Conservation (phyloP, 176 grass and related monocot genomes). For the Eremochloa ophiuroides region DNA sequence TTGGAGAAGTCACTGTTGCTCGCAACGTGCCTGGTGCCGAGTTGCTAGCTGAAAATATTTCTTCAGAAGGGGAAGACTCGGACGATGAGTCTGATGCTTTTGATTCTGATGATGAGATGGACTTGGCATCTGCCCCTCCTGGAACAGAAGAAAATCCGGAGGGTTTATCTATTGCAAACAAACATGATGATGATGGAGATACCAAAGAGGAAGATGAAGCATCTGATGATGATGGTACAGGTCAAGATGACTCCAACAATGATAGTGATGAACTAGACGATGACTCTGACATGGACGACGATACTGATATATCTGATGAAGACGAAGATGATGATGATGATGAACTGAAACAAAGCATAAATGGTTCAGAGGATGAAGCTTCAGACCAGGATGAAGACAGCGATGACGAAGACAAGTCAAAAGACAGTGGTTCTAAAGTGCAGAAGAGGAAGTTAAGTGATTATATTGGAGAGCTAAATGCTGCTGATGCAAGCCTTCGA, state of each 20-base stretch:
- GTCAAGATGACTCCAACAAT: slow-evolving; percentile 8
- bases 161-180: slow-evolving; percentile 15
- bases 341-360: slow-evolving; percentile 4
- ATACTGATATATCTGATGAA: slow-evolving; percentile 41
- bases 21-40: slow-evolving; percentile 68
- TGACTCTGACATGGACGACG: slow-evolving; percentile 30
- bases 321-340: slow-evolving; percentile 25
- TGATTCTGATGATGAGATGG: slow-evolving; percentile 37
- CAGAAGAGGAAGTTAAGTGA: slow-evolving; percentile 76
- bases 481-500: slow-evolving; percentile 83
- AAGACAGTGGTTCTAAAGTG: slow-evolving; percentile 25
- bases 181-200: slow-evolving; percentile 24
- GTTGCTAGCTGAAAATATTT: slow-evolving; percentile 55
- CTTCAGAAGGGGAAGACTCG: slow-evolving; percentile 28
- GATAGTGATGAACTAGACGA: slow-evolving; percentile 37
- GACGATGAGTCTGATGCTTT: slow-evolving; percentile 44
- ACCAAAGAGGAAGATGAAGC: slow-evolving; percentile 17
- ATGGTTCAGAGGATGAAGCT: slow-evolving; percentile 25
- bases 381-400: slow-evolving; percentile 29
- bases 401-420: slow-evolving; percentile 42
- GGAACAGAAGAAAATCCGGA: slow-evolving; percentile 13
- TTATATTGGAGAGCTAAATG: slow-evolving; percentile 54
- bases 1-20: slow-evolving; percentile 68
- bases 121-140: slow-evolving; percentile 7
- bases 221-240: slow-evolving; percentile 39